Evolutionary conservation across 495 filamentous ascomycete genomes (phyloP), one percentile per base, ranked within the genome.

Genomic region (Neurospora africana): DNA sequence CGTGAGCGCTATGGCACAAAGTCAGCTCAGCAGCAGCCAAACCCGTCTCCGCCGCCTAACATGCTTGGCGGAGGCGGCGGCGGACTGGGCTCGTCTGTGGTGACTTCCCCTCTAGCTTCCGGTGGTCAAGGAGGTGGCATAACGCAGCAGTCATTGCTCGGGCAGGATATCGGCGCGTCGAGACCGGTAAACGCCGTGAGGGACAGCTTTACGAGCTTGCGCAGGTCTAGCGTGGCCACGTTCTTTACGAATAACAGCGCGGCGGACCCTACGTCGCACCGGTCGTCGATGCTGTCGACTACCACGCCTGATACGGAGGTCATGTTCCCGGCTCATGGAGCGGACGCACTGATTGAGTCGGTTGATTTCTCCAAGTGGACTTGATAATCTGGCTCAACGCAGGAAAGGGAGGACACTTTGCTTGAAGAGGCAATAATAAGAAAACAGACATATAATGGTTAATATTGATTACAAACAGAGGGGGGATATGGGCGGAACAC

Each of bases 331-430:
- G 68, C 41, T 9, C 80, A 77, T 39, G 81, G 81, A 69, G 79
- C 82, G n/a, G 85, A 89, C 70, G 79, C 83, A 36, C 69, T 89
- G 44, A 80, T 87, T 33, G 84, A 87, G 10, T 84, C 82, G 72
- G 79, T 89, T 53, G 88, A 90, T 77, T 90, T 90, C 74, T 89
- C 88, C 0, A 84, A 85, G 76, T 90, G 88, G 88, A 84, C 83
- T 71, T 85, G 39, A 79, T 43, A 1, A 44, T 44, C 21, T 30
- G 30, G 17, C 70, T 58, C 11, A 13, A 27, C 10, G 10, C 41
- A 2, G 41, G 19, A 9, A 21, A 0, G 17, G 47, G 23, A 30
- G 2, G 23, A 27, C 3, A 5, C 13, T 30, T 11, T 27, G 11
- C 47, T 17, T 27, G 7, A 61, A 3, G 13, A 7, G 21, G 17